A percentile compares a stretch with the other conserved stretches of the same genome.
These are phyloP conservation scores for Sugiyamaella japonica DNA, from an alignment of 1,139 yeast genomes.

Conservation along the genomic window DNA sequence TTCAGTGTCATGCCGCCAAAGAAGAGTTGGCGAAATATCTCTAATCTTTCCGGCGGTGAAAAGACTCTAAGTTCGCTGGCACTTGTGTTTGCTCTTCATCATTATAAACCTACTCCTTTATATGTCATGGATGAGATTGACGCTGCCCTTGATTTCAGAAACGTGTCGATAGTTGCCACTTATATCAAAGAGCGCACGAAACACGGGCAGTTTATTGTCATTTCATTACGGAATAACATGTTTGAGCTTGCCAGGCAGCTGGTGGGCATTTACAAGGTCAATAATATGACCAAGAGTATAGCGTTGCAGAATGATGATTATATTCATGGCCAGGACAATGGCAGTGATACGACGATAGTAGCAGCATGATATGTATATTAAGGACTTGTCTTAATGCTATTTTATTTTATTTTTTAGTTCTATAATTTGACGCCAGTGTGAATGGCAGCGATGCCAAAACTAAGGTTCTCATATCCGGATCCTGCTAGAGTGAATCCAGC, in stretches of 20 bases:
- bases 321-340: conserved; percentile 13
- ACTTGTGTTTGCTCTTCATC: conserved; percentile 92
- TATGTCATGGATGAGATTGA: conserved; percentile 99
- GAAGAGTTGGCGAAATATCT: conserved; percentile 94
- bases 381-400: too few species aligned
- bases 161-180: conserved; percentile 95
- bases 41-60: conserved; percentile 96
- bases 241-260: conserved; percentile 92
- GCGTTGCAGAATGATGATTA: conserved; percentile 59
- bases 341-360: neutral
- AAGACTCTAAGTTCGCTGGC: conserved; percentile 95
- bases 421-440: conserved; percentile 89
- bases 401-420: too few species aligned
- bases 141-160: conserved; percentile 96
- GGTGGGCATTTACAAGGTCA: conserved; percentile 93
- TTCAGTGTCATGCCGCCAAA: conserved; percentile 99
- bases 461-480: conserved; percentile 87
- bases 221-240: conserved; percentile 94
- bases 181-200: conserved; percentile 94
- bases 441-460: conserved; percentile 96
- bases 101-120: conserved; percentile 94
- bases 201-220: conserved; percentile 95
- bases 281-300: conserved; percentile 85
- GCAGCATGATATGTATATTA: neutral
- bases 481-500: conserved; percentile 94